Evolutionary conservation across 2,329 filamentous ascomycete genomes (phyloP).

Genomic region (Penicillium frequentans): DNA sequence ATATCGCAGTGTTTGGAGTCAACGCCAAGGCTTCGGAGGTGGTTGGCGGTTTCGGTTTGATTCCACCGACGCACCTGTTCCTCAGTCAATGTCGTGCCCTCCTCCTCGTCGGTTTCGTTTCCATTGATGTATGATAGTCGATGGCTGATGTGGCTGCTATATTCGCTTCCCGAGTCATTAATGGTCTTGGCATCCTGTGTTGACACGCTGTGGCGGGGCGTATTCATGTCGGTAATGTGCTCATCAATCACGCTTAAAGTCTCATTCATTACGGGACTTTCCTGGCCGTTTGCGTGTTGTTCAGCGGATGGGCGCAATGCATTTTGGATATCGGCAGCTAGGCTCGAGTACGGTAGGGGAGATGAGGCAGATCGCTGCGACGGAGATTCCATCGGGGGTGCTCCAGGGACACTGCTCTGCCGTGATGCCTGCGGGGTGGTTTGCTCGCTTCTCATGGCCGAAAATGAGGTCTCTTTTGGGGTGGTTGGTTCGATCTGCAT

Average conservation of each 20-base stretch:
- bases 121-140: slow-evolving; percentile 90
- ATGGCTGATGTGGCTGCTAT: slow-evolving; percentile 75
- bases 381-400: slow-evolving; percentile 26
- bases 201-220: slow-evolving; percentile 55
- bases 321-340: slow-evolving; percentile 42
- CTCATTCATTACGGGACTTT: slow-evolving; percentile 85
- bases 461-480: slow-evolving; percentile 21
- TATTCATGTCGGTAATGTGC: slow-evolving; percentile 85
- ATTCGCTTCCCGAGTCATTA: slow-evolving; percentile 85
- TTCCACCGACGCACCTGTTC: slow-evolving; percentile 78
- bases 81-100: slow-evolving; percentile 67
- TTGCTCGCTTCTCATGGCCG: slow-evolving; percentile 33
- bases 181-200: slow-evolving; percentile 54
- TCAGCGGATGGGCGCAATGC: slow-evolving; percentile 49
- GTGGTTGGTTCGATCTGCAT: slow-evolving; percentile 15
- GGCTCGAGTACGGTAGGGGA: slow-evolving; percentile 34
- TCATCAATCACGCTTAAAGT: slow-evolving; percentile 95
- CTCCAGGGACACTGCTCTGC: slow-evolving; percentile 35
- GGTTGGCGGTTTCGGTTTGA: slow-evolving; percentile 80
- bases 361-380: slow-evolving; percentile 37
- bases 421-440: slow-evolving; percentile 43
- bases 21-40: slow-evolving; percentile 80
- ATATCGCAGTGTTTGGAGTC: slow-evolving; percentile 90
- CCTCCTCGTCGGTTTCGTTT: slow-evolving; percentile 93
- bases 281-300: slow-evolving; percentile 54